Percentiles rank a stretch among this genome's conserved stretches.
Evolutionary conservation across 2,329 filamentous ascomycete genomes (phyloP).

Genomic region (Sclerotinia subarctica): DNA sequence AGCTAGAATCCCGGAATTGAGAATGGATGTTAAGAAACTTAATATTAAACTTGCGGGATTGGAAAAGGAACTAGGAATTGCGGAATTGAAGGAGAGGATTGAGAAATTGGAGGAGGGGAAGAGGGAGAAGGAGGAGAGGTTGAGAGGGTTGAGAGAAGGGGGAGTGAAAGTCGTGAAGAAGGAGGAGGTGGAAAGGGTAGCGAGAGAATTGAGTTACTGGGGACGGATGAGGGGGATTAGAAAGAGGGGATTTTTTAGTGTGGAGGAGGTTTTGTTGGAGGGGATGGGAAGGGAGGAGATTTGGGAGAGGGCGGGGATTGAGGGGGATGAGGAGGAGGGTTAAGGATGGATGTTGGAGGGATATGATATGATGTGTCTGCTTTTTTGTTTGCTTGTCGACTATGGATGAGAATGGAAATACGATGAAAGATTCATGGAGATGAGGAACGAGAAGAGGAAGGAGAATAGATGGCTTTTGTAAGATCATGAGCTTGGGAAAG

Average conservation of each 20-base stretch:
- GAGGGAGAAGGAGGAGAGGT: slow-evolving; percentile 36
- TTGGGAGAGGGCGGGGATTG: slow-evolving; percentile 42
- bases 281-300: slow-evolving; percentile 47
- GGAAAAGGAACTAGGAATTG: slow-evolving; percentile 46
- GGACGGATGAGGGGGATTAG: slow-evolving; percentile 35
- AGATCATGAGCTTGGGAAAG: too few species aligned
- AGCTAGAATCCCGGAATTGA: slow-evolving; percentile 43
- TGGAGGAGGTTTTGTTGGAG: slow-evolving; percentile 45
- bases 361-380: background rate
- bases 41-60: slow-evolving; percentile 42
- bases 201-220: slow-evolving; percentile 48
- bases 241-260: slow-evolving; percentile 35
- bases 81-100: slow-evolving; percentile 45
- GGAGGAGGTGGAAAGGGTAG: slow-evolving; percentile 47
- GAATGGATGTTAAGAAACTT: slow-evolving; percentile 18
- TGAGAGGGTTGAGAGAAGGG: slow-evolving; percentile 43
- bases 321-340: slow-evolving; percentile 25
- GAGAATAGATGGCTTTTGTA: too few species aligned
- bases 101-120: slow-evolving; percentile 43
- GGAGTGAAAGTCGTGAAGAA: slow-evolving; percentile 44
- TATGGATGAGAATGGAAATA: too few species aligned
- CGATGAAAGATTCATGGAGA: too few species aligned
- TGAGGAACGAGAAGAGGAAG: too few species aligned
- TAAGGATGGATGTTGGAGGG: background rate
- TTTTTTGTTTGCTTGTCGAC: background rate